Evolutionary conservation across 169 alveolate genomes (phyloP), one percentile per base, ranked within the genome.

Genomic region (Prorocentrum cordatum): DNA sequence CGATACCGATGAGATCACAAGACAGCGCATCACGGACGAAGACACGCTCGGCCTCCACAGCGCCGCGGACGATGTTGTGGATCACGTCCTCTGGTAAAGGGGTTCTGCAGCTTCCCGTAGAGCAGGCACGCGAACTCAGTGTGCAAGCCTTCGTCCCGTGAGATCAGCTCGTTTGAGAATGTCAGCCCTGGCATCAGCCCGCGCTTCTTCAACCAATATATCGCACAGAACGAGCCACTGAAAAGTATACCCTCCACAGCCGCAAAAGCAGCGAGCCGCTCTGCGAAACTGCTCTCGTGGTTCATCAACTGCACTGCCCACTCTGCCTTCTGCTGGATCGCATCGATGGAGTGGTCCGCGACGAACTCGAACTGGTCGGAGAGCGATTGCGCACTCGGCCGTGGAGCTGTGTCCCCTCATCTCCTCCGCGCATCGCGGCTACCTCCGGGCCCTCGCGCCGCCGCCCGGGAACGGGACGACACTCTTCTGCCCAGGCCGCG

Each of bases 101-200:
- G 42, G 92, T 95, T 94, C 88, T 94, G 94, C 33, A 98, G 93
- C 91, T 95, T 93, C 62, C 96, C 95, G 95, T 98, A 97, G 42
- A 97, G 92, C 73, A 97, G 93, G 93, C 99, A 97, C 29, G 98
- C 99, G 92, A 98, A 98, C 92, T 98, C 99, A 24, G 99, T 98
- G 93, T 98, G 99, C 54, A 98, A 93, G 2, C 99, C 99, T 93
- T 98, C 99, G 91, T 98, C 99, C 83, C 99, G 96, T 33, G 98
- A 93, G 68, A 98, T 98, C 59, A 98, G 94, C 93, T 98, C 99
- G 94, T 98, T 96, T 87, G 97, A 94, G 92, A 96, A 96, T 3
- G 99, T 97, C 29, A 97, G 95, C 5, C 99, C 99, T 36, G 99
- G 99, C 98, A 97, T 96, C 75, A 96, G 94, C 22, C 98, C 97